Evolutionary conservation across 225 moss, liverwort and hornwort genomes (phyloP).

Genomic region (Neckera pumila): DNA sequence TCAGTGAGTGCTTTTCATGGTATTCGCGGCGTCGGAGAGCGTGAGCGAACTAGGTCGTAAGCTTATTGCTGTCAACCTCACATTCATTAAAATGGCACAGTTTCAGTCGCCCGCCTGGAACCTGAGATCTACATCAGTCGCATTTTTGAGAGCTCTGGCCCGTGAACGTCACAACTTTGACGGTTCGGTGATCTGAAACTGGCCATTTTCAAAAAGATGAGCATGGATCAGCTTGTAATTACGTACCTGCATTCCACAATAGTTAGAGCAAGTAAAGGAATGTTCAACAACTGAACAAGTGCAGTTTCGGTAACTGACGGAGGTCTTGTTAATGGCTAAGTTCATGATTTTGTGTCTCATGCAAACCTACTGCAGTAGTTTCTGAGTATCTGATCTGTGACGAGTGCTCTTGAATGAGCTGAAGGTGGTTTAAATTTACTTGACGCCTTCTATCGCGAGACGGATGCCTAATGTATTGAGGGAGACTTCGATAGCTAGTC

Average conservation of each 20-base stretch:
- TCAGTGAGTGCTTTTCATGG: neutral
- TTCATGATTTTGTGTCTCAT: neutral
- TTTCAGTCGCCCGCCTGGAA: neutral
- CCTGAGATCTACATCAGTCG: neutral
- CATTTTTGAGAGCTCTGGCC: neutral
- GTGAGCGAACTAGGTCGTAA: neutral
- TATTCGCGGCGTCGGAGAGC: neutral
- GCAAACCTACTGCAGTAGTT: neutral
- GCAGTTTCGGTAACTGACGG: neutral
- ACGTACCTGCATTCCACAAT: neutral
- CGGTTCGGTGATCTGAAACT: neutral
- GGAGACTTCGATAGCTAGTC: neutral
- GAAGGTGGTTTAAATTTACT: neutral
- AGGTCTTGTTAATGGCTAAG: neutral
- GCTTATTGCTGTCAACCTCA: neutral
- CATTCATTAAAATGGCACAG: neutral
- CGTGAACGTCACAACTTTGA: neutral
- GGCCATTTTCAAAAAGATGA: neutral
- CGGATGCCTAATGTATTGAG: neutral
- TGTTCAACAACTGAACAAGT: neutral
- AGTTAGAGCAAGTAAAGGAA: neutral
- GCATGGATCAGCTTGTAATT: neutral
- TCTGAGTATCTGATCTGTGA: neutral
- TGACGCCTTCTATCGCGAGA: neutral
- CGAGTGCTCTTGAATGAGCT: neutral